Evolutionary conservation across 129 eudicot genomes (phyloP).

Genomic region (Flaveria brownii): DNA sequence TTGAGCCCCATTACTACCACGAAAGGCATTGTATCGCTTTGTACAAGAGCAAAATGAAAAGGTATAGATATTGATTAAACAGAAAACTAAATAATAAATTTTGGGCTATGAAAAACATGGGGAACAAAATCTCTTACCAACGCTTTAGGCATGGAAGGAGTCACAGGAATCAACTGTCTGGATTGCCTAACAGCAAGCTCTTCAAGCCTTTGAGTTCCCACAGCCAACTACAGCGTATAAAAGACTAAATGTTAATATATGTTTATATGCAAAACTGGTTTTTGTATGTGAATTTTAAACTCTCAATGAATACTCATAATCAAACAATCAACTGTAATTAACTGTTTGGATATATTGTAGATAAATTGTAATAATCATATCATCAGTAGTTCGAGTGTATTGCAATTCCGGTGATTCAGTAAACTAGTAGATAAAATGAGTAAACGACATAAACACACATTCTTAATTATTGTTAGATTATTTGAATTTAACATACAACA

Average conservation of each 20-base stretch:
- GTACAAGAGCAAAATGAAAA: background rate
- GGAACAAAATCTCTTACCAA: conserved; percentile 47
- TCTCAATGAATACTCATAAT: background rate
- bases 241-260: conserved; percentile 20
- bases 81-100: conserved; percentile 12
- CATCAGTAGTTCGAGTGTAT: background rate
- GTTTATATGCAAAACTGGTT: background rate
- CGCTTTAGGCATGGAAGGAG: conserved; percentile 71
- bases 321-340: background rate
- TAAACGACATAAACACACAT: background rate
- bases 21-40: background rate
- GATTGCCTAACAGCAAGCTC: conserved; percentile 85
- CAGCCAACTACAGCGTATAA: conserved; percentile 45
- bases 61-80: background rate
- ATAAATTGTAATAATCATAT: background rate
- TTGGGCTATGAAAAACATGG: conserved; percentile 2
- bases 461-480: background rate
- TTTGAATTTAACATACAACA: background rate
- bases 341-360: background rate
- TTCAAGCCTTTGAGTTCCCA: conserved; percentile 75
- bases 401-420: background rate
- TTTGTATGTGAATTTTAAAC: conserved; percentile 7
- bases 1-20: background rate
- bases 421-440: background rate
- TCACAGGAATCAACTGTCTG: conserved; percentile 85